Base-by-base conservation (phyloP, 768 basidiomycete species). In the Amanita phalloides region DNA sequence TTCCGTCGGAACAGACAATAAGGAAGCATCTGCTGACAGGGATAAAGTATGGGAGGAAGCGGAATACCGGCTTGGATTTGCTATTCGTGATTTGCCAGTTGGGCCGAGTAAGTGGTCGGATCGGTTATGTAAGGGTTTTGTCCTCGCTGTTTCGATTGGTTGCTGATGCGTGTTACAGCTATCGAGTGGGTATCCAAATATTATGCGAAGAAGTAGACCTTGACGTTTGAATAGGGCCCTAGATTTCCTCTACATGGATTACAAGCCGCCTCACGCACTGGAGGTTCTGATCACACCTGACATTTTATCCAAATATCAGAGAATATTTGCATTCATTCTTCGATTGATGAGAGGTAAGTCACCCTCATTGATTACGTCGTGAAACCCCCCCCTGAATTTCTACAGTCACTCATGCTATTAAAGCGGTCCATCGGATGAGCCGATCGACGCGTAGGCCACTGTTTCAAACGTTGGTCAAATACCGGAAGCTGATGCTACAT, bases 231-330 rank as follows among this genome's bases (percentile, higher is more conserved):
- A 57, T 48, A 90, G 88, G 63, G 90, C 92, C 6, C 64, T 95
- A 39, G 92, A 94, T 63, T 95, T 94, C 61, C 67, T 95, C 11
- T 90, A 89, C 61, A 82, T 95, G 71, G 82, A 91, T 56, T 95
- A 95, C 64, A 86, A 86, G 58, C 84, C 89, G n/a, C 89, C 90
- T 1, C 73, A 73, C n/a, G 79, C 90, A 0, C 68, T 95, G 36
- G 78, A 82, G 43, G 73, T 82, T 9, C 62, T 95, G 8, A 84
- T 95, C 30, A 80, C 88, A 2, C 70, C 78, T 1, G 72, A 77
- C 4, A 75, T 86, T 30, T 65, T 93, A n/a, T 82, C 78, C 4
- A 94, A 93, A 62, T 94, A 94, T 61, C 88, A 92, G 56, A 72
- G 86, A 37, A 71, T 93, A 55, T 91, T 92, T 63, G 75, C 85